Percentiles rank a stretch among this genome's conserved stretches.
Evolutionary conservation across 169 alveolate species (phyloP).

Genomic region (Theileria annulata): DNA sequence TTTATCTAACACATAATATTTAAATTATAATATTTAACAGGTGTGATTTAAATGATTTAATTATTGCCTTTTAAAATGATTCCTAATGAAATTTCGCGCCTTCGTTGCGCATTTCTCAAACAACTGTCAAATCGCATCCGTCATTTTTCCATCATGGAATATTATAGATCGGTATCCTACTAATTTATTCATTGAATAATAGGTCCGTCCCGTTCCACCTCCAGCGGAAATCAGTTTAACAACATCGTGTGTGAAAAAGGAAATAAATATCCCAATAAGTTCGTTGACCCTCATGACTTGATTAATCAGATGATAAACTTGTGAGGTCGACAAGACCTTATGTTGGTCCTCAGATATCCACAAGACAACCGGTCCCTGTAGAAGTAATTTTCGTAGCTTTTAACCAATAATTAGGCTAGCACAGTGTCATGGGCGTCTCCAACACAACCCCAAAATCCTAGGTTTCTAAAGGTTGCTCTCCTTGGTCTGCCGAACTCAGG

Average conservation of each 20-base stretch:
- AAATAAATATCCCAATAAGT: neutral
- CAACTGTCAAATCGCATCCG: neutral
- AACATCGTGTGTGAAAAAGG: neutral
- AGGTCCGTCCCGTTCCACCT: slow-evolving; percentile 29
- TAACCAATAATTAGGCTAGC: slow-evolving; percentile 36
- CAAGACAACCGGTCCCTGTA: slow-evolving; percentile 64
- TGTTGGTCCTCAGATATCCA: slow-evolving; percentile 40
- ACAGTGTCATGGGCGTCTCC: slow-evolving; percentile 71
- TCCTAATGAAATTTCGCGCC: neutral
- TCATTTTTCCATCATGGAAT: slow-evolving; percentile 28
- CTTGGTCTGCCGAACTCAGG: slow-evolving; percentile 87
- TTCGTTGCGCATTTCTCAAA: neutral
- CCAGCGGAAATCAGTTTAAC: neutral
- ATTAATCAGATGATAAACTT: slow-evolving; percentile 5
- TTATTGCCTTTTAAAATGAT: neutral
- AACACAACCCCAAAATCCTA: slow-evolving; percentile 67
- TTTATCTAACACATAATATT: neutral
- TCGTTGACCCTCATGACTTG: neutral
- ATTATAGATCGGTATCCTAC: slow-evolving; percentile 18
- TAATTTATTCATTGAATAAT: neutral
- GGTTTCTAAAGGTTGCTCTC: slow-evolving; percentile 71
- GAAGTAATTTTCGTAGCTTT: slow-evolving; percentile 26
- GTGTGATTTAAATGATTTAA: neutral
- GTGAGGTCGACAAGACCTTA: slow-evolving; percentile 37
- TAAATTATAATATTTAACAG: neutral